phyloP scores from a whole-genome alignment of 1,139 yeast genomes.

The Geotrichum restrictum region DNA sequence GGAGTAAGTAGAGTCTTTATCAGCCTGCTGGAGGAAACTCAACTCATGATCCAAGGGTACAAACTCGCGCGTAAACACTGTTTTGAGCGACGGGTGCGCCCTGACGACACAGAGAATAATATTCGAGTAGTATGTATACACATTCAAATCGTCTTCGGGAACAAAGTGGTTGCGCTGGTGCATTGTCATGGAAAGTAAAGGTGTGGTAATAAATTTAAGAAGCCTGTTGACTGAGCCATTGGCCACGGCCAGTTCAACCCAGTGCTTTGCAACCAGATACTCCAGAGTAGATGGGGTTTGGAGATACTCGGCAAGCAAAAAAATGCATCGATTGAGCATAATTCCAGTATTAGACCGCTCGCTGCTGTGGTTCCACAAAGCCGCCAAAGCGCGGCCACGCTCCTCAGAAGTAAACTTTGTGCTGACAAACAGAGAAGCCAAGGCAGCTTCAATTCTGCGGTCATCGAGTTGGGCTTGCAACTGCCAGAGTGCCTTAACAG shows the following conservation, averaged over 20 bases:
- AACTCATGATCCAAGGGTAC: slow-evolving; percentile 42
- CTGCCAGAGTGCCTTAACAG: slow-evolving; percentile 48
- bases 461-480: slow-evolving; percentile 37
- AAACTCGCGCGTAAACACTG: slow-evolving; percentile 19
- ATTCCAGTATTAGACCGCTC: slow-evolving; percentile 42
- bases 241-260: slow-evolving; percentile 52
- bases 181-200: slow-evolving; percentile 42
- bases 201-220: slow-evolving; percentile 53
- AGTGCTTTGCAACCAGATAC: slow-evolving; percentile 48
- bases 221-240: slow-evolving; percentile 58
- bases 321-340: slow-evolving; percentile 62
- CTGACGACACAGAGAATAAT: slow-evolving; percentile 22
- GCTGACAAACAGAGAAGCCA: slow-evolving; percentile 35
- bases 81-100: slow-evolving; percentile 19
- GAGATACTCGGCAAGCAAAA: slow-evolving; percentile 62
- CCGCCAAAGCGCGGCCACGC: slow-evolving; percentile 36
- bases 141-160: slow-evolving; percentile 22
- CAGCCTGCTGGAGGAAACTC: slow-evolving; percentile 22
- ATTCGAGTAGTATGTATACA: slow-evolving; percentile 22
- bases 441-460: slow-evolving; percentile 39
- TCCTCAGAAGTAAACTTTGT: slow-evolving; percentile 22
- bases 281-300: slow-evolving; percentile 33
- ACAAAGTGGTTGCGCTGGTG: slow-evolving; percentile 42
- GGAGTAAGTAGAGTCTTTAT: slow-evolving; percentile 57
- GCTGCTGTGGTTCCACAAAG: slow-evolving; percentile 44